Base-by-base conservation (phyloP, 108 stramenopile species). In the Poteriospumella lacustris region DNA sequence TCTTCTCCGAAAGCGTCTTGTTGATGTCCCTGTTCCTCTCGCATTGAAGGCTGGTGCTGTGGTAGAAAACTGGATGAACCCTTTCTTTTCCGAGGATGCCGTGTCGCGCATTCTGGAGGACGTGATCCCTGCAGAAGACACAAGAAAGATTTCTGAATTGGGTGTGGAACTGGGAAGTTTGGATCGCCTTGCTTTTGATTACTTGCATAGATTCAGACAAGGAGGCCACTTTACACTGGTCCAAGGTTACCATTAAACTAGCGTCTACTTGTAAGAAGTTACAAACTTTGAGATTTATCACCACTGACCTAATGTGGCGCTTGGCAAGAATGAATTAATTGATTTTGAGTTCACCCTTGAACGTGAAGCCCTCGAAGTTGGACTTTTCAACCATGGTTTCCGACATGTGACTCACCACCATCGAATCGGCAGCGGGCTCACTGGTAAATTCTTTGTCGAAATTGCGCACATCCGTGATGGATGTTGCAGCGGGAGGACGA, bases 221-320 rank as follows among this genome's bases (percentile, higher is more conserved):
- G 92, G 91, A 33, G 95, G 95, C 42, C 95, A 96, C 83, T 96
- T 94, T 82, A 82, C 85, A 44, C 76, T 89, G 75, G 91, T 88
- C n/a, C 0, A 75, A 24, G 70, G 70, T 52, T 73, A 73, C 41
- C 47, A 73, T 73, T 64, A 34, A 64, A 33, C 60, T n/a, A n/a
- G n/a, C n/a, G n/a, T n/a, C n/a, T n/a, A n/a, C n/a, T n/a, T n/a
- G n/a, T n/a, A n/a, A n/a, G n/a, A n/a, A n/a, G n/a, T n/a, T n/a
- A n/a, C n/a, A n/a, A n/a, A n/a, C n/a, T n/a, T n/a, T n/a, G n/a
- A n/a, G n/a, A n/a, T n/a, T n/a, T n/a, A n/a, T n/a, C n/a, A n/a
- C n/a, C n/a, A n/a, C n/a, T n/a, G n/a, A n/a, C n/a, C n/a, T n/a
- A n/a, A n/a, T n/a, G n/a, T n/a, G n/a, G n/a, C n/a, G n/a, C n/a